Evolutionary conservation across 2,329 filamentous ascomycete genomes (phyloP), one percentile per base, ranked within the genome.

Genomic region (Ophidiomyces ophidiicola): DNA sequence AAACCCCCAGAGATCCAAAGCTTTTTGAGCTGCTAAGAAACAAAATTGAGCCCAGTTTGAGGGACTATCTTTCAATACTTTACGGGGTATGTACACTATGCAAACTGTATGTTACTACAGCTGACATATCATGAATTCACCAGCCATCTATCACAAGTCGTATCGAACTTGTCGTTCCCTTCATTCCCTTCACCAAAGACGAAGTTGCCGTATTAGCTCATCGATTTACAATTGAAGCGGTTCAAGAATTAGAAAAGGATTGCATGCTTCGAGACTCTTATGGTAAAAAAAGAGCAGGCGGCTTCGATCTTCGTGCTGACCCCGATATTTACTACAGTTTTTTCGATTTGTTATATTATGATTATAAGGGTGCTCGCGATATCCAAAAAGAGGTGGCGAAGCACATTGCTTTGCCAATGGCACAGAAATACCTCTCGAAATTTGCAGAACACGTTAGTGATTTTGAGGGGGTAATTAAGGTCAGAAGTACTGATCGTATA

Each of bases 131-230:
- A 6, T 10, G n/a, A n/a, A n/a, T n/a, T 37, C 23, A 12, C 30
- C 17, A 63, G 53, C 45, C 57, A 8, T 61, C 62, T 1, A 42
- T 69, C n/a, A 56, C 63, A 1, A 59, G 64, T 4, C 58, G 64
- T 1, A 59, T 71, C 8, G 58, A 55, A 0, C 51, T 49, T 5
- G 56, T 67, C 32, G 45, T 68, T 6, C 64, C 64, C 0, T 67
- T 68, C 48, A 48, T 67, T 12, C 61, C 59, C 1, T 68, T 68
- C 46, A 57, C 55, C 1, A 40, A 43, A 1, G 43, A 39, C 1
- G 65, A 69, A 45, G 55, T 61, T 42, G 59, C 58, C 1, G 58
- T 68, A 0, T 51, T 68, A 1, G 60, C 56, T 0, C 64, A 70
- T 46, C 65, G 62, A 46, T 60, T 51, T 36, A 40, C 70, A 3